Evolutionary conservation across 148 eudicot genomes (phyloP), one percentile per base, ranked within the genome.

Genomic region (Amaranthus hypochondriacus): DNA sequence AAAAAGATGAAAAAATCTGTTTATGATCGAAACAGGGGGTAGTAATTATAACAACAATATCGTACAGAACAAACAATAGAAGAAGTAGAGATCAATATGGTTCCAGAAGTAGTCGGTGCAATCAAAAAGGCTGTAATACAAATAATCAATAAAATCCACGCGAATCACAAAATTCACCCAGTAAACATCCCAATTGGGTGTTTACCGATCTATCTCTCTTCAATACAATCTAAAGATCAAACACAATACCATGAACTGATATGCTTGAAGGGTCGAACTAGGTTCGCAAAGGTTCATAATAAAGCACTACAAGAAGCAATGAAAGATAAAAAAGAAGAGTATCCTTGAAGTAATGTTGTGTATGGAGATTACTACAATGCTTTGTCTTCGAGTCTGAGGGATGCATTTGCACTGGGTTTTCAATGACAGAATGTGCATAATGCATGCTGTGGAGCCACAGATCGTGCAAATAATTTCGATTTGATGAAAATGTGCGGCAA

Each of bases 161-260:
- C 42, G 18, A 60, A 4, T 58, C 55, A 28, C 55, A 69, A 2
- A 69, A 18, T 18, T 18, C 0, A 52, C 3, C 60, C 72, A 2
- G 72, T 58, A 10, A 69, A 52, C 39, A 52, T 69, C 48, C 72
- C 72, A 28, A 69, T 69, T 49, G 72, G 72, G 48, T 69, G 72
- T 21, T 11, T 69, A 39, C 72, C 72, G 15, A 69, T 53, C 48
- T 53, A 69, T 48, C 52, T 52, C 11, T 58, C 60, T 60, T 52
- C 60, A 3, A 52, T 69, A 48, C 18, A 39, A 54, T 18, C 18
- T 18, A 69, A 53, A 9, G 48, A 28, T 49, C 42, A 69, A 13
- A 3, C 56, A 21, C 11, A 2, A 11, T 58, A 69, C 43, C 44
- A 39, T 2, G 18, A 18, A 18, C 18, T 18, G 18, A 18, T 18